These are phyloP conservation scores for Aspergillus fructus DNA, from an alignment of 2,329 filamentous ascomycete genomes.

Conservation along the genomic window DNA sequence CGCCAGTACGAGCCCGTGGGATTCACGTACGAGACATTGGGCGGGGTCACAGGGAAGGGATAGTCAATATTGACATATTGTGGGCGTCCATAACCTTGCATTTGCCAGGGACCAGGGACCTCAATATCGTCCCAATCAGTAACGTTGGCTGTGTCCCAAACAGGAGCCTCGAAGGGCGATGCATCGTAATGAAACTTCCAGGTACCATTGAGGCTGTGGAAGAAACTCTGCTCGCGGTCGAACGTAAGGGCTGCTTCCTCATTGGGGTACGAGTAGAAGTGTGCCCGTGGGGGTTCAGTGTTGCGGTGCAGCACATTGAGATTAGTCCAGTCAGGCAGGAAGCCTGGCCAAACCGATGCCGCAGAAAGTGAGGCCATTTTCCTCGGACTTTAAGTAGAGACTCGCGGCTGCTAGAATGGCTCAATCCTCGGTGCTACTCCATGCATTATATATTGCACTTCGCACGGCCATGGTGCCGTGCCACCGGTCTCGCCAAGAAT, in stretches of 20 bases:
- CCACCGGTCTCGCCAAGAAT: neutral
- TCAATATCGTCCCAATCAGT: slow-evolving; percentile 39
- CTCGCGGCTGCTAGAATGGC: neutral
- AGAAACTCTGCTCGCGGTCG: slow-evolving; percentile 3
- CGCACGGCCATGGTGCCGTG: neutral
- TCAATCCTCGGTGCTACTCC: too few species aligned
- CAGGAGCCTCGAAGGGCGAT: slow-evolving; percentile 13
- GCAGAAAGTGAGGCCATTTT: neutral
- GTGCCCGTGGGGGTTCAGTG: slow-evolving; percentile 8
- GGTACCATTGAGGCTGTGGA: slow-evolving; percentile 17
- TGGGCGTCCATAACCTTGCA: slow-evolving; percentile 66
- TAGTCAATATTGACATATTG: slow-evolving; percentile 69
- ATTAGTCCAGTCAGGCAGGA: slow-evolving; percentile 5
- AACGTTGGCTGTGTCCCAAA: slow-evolving; percentile 11
- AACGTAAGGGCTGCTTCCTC: slow-evolving; percentile 3
- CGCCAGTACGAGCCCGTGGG: slow-evolving; percentile 64
- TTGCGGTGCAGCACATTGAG: slow-evolving; percentile 10
- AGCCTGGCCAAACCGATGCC: slow-evolving; percentile 1
- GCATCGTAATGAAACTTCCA: slow-evolving; percentile 21
- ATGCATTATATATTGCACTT: neutral
- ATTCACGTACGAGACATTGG: slow-evolving; percentile 61
- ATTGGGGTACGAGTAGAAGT: slow-evolving; percentile 7
- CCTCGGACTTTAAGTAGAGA: too few species aligned
- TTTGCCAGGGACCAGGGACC: slow-evolving; percentile 69
- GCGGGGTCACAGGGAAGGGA: slow-evolving; percentile 65